Conservation (phyloP, 305 asterid species). For the Fraxinus floribunda region DNA sequence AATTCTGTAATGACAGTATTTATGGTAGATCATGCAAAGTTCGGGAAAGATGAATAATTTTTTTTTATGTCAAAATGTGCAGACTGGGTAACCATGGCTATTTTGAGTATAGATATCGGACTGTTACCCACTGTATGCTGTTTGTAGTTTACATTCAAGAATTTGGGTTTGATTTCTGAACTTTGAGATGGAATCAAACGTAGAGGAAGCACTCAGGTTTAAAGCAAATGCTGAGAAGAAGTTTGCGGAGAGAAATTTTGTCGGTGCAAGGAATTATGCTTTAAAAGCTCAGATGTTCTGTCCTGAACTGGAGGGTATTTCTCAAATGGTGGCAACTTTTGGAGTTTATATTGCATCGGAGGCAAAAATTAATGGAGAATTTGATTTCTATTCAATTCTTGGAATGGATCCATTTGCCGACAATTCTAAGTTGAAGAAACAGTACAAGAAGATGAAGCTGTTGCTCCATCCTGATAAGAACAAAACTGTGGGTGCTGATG, state of each 20-base stretch:
- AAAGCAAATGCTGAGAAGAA: constrained; percentile 82
- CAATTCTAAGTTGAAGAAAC: constrained; percentile 71
- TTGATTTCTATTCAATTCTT: constrained; percentile 79
- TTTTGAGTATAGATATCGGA: constrained; percentile 16
- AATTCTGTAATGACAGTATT: background rate
- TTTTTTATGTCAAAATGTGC: constrained; percentile 24
- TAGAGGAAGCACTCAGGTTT: constrained; percentile 70
- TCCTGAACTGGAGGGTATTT: constrained; percentile 82
- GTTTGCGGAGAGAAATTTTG: constrained; percentile 57
- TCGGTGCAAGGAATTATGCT: constrained; percentile 71
- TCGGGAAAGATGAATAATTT: background rate
- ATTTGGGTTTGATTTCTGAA: constrained; percentile 19
- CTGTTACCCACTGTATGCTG: constrained; percentile 13
- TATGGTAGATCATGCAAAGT: background rate
- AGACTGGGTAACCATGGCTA: constrained; percentile 11
- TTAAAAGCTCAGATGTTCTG: constrained; percentile 77
- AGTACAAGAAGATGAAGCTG: constrained; percentile 82
- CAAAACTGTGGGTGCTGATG: constrained; percentile 86
- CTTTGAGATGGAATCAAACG: constrained; percentile 56
- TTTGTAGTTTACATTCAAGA: constrained; percentile 15
- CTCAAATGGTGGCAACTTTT: constrained; percentile 88
- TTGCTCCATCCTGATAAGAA: constrained; percentile 94
- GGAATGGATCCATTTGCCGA: constrained; percentile 75
- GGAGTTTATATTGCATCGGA: constrained; percentile 79
- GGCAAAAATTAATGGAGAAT: constrained; percentile 70